Conservation (phyloP, 1,139 yeast genomes). For the Saccharomyces hybrid region DNA sequence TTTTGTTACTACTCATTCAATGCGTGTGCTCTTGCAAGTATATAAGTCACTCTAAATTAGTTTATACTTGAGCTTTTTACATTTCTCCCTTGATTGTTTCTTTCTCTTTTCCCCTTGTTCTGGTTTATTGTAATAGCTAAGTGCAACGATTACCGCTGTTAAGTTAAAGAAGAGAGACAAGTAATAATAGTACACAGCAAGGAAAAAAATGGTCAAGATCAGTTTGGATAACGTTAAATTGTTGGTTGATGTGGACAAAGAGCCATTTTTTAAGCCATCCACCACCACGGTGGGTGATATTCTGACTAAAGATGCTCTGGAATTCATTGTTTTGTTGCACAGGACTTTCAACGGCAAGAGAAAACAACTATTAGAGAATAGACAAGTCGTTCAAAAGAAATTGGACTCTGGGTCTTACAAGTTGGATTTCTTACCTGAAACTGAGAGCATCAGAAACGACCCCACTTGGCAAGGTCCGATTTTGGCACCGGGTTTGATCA, state of each 20-base stretch:
- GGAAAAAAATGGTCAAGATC: conserved; percentile 19
- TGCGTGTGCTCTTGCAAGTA: background rate
- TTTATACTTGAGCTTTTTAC: background rate
- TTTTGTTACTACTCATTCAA: background rate
- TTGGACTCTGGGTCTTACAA: conserved; percentile 55
- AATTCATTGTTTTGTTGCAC: conserved; percentile 62
- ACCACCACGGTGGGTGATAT: conserved; percentile 41
- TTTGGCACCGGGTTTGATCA: conserved; percentile 58
- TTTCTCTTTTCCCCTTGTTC: background rate
- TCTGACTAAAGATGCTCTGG: conserved; percentile 52
- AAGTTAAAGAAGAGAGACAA: background rate
- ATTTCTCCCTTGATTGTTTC: background rate
- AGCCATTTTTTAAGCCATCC: conserved; percentile 52
- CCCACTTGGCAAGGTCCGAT: conserved; percentile 66
- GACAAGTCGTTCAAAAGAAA: conserved; percentile 50
- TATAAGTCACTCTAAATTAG: background rate
- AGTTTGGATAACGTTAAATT: conserved; percentile 55
- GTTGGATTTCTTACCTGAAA: conserved; percentile 54
- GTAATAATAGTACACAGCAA: background rate
- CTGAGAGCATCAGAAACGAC: conserved; percentile 57
- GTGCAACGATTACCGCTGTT: background rate
- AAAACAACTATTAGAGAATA: conserved; percentile 48
- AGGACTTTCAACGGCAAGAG: conserved; percentile 60
- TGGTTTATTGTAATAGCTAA: background rate
- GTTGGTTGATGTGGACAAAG: conserved; percentile 52